Conservation (phyloP, 176 grass and related monocot genomes). For the Zoysia japonica region DNA sequence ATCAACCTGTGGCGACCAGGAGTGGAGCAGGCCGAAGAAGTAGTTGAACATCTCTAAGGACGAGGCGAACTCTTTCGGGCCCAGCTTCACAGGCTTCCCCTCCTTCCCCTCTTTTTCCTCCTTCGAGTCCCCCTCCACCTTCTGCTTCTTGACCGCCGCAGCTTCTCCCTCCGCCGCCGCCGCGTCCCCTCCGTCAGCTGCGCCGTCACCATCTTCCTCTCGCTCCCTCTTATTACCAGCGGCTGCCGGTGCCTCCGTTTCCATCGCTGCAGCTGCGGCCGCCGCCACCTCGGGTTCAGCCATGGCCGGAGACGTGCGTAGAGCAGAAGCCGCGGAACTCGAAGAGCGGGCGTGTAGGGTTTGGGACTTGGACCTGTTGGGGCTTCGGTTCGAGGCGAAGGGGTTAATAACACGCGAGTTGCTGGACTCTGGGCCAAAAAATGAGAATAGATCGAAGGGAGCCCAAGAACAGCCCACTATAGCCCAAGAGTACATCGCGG, state of each 20-base stretch:
- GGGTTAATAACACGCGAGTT: slow-evolving; percentile 18
- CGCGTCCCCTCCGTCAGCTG: not conserved
- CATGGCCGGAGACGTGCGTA: slow-evolving; percentile 24
- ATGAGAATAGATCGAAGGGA: not conserved
- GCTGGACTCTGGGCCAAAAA: not conserved
- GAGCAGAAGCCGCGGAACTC: not conserved
- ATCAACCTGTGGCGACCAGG: slow-evolving; percentile 66
- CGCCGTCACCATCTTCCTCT: slow-evolving; percentile 35
- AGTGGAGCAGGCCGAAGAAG: slow-evolving; percentile 63
- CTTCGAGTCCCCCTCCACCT: slow-evolving; percentile 30
- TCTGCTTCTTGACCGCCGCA: slow-evolving; percentile 37
- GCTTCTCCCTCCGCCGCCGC: slow-evolving; percentile 18
- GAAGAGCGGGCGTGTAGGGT: slow-evolving; percentile 40
- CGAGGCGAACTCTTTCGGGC: slow-evolving; percentile 76
- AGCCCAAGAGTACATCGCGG: not conserved
- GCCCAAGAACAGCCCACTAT: not conserved
- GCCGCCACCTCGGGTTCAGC: slow-evolving; percentile 41
- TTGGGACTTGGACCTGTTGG: not conserved
- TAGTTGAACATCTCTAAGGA: slow-evolving; percentile 82
- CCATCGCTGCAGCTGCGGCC: slow-evolving; percentile 21
- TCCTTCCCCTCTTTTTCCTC: slow-evolving; percentile 22
- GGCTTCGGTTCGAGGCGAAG: not conserved
- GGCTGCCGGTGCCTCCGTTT: slow-evolving; percentile 27
- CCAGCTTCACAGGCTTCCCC: slow-evolving; percentile 52
- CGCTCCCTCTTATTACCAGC: slow-evolving; percentile 44